Conservation (phyloP, 2,329 filamentous ascomycete species). For the Fusarium sp. region DNA sequence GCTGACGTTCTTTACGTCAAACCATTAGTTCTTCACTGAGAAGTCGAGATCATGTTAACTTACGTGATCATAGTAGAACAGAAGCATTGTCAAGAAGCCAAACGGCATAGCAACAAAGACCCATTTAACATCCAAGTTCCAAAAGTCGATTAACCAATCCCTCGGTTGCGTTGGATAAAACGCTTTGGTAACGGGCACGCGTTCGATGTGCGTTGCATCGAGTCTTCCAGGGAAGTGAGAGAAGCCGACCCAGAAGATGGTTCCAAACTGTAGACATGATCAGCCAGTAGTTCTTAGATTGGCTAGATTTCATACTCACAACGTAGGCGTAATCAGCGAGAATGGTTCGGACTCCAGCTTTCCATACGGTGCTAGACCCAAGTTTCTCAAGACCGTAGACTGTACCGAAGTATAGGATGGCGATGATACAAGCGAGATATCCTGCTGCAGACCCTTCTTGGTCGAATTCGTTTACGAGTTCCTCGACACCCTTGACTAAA, state of each 20-base stretch:
- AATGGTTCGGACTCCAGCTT: neutral
- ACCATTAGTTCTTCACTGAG: too few species aligned
- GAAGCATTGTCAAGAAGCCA: conserved; percentile 2
- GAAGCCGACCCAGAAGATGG: conserved; percentile 2
- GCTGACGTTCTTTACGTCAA: conserved; percentile 6
- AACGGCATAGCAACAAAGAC: neutral
- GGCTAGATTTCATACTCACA: neutral
- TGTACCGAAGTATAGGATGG: conserved; percentile 1
- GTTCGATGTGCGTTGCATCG: neutral
- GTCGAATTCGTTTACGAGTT: conserved; percentile 1
- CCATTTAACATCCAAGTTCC: conserved; percentile 2
- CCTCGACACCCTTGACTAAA: neutral
- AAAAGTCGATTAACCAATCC: conserved; percentile 2
- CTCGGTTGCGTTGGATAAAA: neutral
- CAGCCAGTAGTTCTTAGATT: neutral
- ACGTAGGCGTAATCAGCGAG: conserved; percentile 3
- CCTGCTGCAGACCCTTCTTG: neutral
- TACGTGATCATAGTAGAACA: conserved; percentile 8
- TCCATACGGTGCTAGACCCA: neutral
- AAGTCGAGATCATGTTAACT: neutral
- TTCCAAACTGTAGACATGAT: neutral
- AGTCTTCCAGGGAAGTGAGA: conserved; percentile 5
- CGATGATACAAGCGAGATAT: neutral
- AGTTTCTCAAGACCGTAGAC: neutral
- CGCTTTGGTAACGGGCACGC: neutral